Conservation (phyloP, 2,329 filamentous ascomycete species). For the Ampelomyces quisqualis region DNA sequence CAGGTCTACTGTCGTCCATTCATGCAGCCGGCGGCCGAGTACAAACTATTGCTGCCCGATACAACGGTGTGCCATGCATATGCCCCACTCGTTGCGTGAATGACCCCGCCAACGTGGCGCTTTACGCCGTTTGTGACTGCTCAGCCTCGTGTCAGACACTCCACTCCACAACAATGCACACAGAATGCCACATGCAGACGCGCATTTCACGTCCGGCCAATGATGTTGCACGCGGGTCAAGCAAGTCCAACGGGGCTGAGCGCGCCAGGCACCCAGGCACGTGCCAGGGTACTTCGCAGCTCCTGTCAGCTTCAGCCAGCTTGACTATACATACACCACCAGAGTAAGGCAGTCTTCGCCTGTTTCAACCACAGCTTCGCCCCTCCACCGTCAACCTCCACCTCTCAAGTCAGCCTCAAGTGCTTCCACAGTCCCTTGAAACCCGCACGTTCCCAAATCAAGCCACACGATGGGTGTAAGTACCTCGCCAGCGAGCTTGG, state of each 20-base stretch:
- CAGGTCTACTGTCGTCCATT: too few species aligned
- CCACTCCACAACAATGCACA: slow-evolving; percentile 8
- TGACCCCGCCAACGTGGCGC: slow-evolving; percentile 3
- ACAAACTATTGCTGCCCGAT: slow-evolving; percentile 10
- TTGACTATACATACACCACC: slow-evolving; percentile 1
- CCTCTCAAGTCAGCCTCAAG: slow-evolving; percentile 14
- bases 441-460: slow-evolving; percentile 1
- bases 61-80: background rate
- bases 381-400: slow-evolving; percentile 1
- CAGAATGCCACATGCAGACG: slow-evolving; percentile 2
- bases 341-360: slow-evolving; percentile 12
- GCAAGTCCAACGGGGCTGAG: slow-evolving; percentile 10
- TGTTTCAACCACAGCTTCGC: slow-evolving; percentile 14
- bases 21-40: too few species aligned
- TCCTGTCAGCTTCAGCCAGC: slow-evolving; percentile 3
- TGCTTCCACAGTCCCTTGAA: background rate
- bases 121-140: slow-evolving; percentile 3
- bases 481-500: slow-evolving; percentile 8
- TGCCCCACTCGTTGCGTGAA: slow-evolving; percentile 15
- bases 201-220: background rate
- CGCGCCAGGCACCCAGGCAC: too few species aligned
- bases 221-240: slow-evolving; percentile 1
- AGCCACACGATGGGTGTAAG: slow-evolving; percentile 23
- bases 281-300: slow-evolving; percentile 6
- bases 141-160: slow-evolving; percentile 12